Conservation (phyloP, 805 yeast species). For the Tetrapisispora iriomotensis region DNA sequence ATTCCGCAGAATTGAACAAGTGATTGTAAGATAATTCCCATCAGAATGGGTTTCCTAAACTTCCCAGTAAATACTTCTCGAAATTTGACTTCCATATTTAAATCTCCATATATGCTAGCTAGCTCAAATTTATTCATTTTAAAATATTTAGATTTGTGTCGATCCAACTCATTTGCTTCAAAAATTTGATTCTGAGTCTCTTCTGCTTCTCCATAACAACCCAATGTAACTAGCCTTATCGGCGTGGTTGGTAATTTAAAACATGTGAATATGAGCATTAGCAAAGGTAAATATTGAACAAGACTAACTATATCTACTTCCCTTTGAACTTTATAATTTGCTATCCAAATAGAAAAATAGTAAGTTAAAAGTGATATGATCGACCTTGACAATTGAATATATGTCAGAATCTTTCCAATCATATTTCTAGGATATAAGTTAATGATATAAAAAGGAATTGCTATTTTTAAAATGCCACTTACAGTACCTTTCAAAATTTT, state of each 20-base stretch:
- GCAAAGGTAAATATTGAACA: no score
- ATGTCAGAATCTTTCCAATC: no score
- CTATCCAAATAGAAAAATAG: no score
- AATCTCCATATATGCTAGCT: constrained; percentile 9
- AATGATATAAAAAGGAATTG: no score
- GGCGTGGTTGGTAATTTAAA: constrained; percentile 50
- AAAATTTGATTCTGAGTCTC: constrained; percentile 28
- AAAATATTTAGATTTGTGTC: constrained; percentile 5
- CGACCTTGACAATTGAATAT: no score
- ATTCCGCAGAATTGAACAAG: constrained; percentile 40
- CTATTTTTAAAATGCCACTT: no score
- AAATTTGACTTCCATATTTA: constrained; percentile 5
- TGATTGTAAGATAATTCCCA: constrained; percentile 33
- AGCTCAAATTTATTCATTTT: constrained; percentile 13
- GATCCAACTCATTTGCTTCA: constrained; percentile 11
- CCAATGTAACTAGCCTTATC: constrained; percentile 38
- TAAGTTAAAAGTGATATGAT: no score
- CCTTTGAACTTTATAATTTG: no score
- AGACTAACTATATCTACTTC: no score
- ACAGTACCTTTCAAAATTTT: no score
- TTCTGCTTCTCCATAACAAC: constrained; percentile 32
- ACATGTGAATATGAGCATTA: no score
- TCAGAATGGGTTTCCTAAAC: constrained; percentile 29
- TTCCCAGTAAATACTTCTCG: constrained; percentile 28
- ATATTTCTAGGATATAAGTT: no score